Evolutionary conservation across 768 basidiomycete species (phyloP), one percentile per base, ranked within the genome.

Genomic region (Russula earlei): DNA sequence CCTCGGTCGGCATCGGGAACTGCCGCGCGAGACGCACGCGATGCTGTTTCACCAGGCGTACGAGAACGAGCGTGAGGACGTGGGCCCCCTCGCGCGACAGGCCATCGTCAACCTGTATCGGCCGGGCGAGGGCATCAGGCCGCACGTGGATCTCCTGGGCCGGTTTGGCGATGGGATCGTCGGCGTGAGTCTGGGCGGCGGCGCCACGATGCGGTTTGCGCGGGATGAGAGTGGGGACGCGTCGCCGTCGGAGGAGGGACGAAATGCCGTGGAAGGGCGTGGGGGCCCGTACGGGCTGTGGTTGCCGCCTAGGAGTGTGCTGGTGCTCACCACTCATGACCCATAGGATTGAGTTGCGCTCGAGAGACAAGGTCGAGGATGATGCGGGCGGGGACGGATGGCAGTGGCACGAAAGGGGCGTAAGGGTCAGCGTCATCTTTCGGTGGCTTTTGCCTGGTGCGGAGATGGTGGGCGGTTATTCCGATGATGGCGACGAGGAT

Each of bases 141-240:
- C 90, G 0, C 94, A 97, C 63, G 78, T 98, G 41, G 94, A 98
- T 66, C 75, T 98, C 22, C 77, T 90, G 3, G 71, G 75, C 25
- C 81, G 94, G 14, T 98, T 87, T 65, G 91, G 80, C 7, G 90
- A 95, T 66, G 92, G 90, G 1, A 94, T 98, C 50, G 74, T 97
- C 22, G 91, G 91, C 9, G 79, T 95, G 50, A 93, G 88, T 62
- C 73, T 98, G 25, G 79, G 82, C 11, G 84, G 85, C 25, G 84
- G 86, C 12, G 88, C 84, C 48, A 85, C 81, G 14, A 94, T 95
- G 91, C 75, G 75, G 25, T 91, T 94, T 63, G 72, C 64, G 54
- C 42, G 52, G 31, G 45, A 17, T 17, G 58, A 36, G 43, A 61
- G 58, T 43, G 11, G 14, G 24, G 11, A 14, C 1, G 10, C 34